phyloP scores from a whole-genome alignment of 1,139 yeast genomes.

The Geotrichum phurueaensis region DNA sequence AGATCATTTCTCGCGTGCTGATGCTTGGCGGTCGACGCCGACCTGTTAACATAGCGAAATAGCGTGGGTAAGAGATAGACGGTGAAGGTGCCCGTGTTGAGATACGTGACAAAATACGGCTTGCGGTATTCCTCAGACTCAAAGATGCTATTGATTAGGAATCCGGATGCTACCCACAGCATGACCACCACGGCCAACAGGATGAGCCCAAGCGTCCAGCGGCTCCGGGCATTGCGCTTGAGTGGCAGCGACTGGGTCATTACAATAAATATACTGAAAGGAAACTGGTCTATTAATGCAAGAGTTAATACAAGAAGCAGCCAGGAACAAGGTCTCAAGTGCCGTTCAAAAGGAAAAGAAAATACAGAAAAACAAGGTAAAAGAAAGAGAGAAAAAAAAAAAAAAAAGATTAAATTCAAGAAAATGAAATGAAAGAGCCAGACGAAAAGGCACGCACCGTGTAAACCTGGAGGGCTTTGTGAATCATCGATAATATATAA shows the following conservation, averaged over 20 bases:
- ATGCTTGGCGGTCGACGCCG: not conserved
- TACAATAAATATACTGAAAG: too few species aligned
- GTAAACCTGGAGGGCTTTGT: not conserved
- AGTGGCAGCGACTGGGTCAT: not conserved
- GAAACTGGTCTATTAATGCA: too few species aligned
- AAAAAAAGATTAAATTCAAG: not conserved
- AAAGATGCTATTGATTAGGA: constrained; percentile 38
- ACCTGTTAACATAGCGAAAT: constrained; percentile 10
- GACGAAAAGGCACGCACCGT: not conserved
- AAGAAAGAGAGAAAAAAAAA: not conserved
- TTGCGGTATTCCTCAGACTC: constrained; percentile 68
- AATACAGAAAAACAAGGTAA: not conserved
- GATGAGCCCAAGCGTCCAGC: constrained; percentile 71
- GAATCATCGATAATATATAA: not conserved
- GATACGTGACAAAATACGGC: constrained; percentile 89
- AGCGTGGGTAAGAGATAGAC: constrained; percentile 62
- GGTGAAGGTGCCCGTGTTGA: constrained; percentile 79
- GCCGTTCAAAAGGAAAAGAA: too few species aligned
- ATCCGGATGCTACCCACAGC: constrained; percentile 85
- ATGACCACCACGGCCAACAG: constrained; percentile 69
- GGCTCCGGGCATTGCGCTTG: not conserved
- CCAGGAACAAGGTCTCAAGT: too few species aligned
- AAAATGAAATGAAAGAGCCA: not conserved
- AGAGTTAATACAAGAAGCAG: too few species aligned
- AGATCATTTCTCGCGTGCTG: not conserved